Evolutionary conservation across 1,284 basidiomycete species (phyloP).

Genomic region (Puccinia polysora): DNA sequence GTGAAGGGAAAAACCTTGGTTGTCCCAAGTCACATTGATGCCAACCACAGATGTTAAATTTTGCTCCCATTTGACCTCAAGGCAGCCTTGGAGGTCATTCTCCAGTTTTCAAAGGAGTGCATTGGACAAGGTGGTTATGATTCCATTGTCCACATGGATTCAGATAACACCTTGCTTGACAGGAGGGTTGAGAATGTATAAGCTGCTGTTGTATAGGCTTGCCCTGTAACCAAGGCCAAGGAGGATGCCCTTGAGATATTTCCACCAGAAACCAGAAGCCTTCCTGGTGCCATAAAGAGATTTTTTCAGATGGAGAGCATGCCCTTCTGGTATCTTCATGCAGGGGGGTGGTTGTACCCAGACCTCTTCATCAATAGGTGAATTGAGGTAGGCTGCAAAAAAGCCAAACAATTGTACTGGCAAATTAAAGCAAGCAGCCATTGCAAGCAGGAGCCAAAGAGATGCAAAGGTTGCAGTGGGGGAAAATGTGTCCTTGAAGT

Average conservation of each 20-base stretch:
- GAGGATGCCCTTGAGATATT: neutral
- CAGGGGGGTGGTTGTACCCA: neutral
- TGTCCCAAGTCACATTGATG: neutral
- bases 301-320: neutral
- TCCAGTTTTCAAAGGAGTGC: neutral
- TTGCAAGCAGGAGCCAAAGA: neutral
- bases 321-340: neutral
- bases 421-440: neutral
- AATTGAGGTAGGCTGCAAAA: conserved; percentile 4
- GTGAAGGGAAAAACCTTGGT: neutral
- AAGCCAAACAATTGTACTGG: conserved; percentile 1
- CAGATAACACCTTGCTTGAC: neutral
- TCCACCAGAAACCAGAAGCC: conserved; percentile 9
- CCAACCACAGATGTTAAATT: neutral
- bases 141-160: neutral
- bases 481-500: neutral
- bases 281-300: conserved; percentile 9
- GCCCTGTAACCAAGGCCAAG: neutral
- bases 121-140: neutral
- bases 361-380: conserved; percentile 13
- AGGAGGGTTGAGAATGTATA: neutral
- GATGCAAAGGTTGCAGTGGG: conserved; percentile 14
- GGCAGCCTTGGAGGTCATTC: neutral
- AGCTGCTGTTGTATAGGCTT: neutral
- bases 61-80: neutral